Base-by-base conservation (phyloP, 1,139 yeast species). In the Ashbya aceris region DNA sequence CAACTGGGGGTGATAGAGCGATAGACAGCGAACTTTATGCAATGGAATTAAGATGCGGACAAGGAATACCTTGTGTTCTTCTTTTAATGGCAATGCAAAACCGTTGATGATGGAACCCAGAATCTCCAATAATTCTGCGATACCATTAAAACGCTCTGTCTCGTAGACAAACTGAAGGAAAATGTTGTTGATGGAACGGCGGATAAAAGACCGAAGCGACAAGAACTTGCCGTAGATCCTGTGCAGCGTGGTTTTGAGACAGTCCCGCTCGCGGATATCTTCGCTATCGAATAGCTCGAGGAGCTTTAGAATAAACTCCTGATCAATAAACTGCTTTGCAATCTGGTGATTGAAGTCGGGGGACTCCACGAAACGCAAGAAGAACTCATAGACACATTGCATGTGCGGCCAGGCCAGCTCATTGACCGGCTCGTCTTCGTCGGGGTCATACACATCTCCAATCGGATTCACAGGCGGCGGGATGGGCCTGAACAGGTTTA, bases 381-480 rank as follows among this genome's bases (percentile, higher is more conserved):
- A 91, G 58, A 91, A 86, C 62, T 91, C 97, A 66, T 93, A 91
- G 35, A 89, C 95, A 35, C 89, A 77, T 65, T 86, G 95, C 96
- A 93, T 91, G 62, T 91, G 99, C 4, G 98, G 96, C 99, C 99
- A 91, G 5, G 97, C 91, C 48, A 91, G 77, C 61, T 93, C 98
- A 56, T 79, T 79, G 34, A 91, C 95, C 1, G 97, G 97, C 65
- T 91, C 99, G 66, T 91, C 98, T 66, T 91, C 99, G 67, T 91
- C 98, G 0, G 99, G 98, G 56, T 93, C 98, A 62, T 76, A 93
- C 27, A 91, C 74, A 49, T 93, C 98, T 31, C 98, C 98, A 33
- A 89, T 76, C 3, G 97, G 97, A 61, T 93, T 91, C 35, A 89
- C 95, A 1, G 97, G 97, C 1, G 99, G 98, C 3, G 98, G 97